Percentiles rank a stretch among this genome's conserved stretches.
Conservation (phyloP, 257 asterid species). For the Forsythia viridissima region DNA sequence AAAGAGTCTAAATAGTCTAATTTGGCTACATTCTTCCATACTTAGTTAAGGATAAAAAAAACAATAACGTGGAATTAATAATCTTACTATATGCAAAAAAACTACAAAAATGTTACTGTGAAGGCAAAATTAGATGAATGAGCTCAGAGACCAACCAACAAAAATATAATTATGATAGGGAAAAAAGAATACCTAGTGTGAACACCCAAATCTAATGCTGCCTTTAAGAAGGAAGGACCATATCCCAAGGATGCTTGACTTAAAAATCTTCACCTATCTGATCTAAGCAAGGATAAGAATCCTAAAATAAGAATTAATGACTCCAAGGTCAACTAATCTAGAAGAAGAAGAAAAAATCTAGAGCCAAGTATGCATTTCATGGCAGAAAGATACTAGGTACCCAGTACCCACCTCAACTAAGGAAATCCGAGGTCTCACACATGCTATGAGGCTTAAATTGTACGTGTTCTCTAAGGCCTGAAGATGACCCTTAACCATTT, state of each 20-base stretch:
- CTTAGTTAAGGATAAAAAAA: not conserved
- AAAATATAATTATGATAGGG: not conserved
- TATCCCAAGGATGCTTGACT: not conserved
- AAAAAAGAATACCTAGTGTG: not conserved
- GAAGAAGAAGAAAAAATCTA: not conserved
- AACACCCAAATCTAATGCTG: not conserved
- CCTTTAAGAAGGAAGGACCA: not conserved
- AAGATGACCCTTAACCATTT: not conserved
- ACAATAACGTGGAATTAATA: not conserved
- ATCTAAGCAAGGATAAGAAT: no score
- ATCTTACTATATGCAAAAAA: not conserved
- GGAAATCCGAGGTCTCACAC: not conserved
- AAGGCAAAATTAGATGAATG: not conserved
- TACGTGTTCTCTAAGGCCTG: not conserved
- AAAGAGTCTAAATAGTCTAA: not conserved
- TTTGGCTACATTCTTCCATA: not conserved
- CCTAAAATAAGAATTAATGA: not conserved
- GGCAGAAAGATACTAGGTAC: not conserved
- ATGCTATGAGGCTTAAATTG: not conserved
- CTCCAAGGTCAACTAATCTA: not conserved
- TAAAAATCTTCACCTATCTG: not conserved
- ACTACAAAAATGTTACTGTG: not conserved
- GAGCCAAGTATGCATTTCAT: not conserved
- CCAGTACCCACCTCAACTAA: not conserved
- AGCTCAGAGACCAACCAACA: not conserved